Evolutionary conservation across 1,284 basidiomycete species (phyloP).

Genomic region (Rhodotorula sp.): DNA sequence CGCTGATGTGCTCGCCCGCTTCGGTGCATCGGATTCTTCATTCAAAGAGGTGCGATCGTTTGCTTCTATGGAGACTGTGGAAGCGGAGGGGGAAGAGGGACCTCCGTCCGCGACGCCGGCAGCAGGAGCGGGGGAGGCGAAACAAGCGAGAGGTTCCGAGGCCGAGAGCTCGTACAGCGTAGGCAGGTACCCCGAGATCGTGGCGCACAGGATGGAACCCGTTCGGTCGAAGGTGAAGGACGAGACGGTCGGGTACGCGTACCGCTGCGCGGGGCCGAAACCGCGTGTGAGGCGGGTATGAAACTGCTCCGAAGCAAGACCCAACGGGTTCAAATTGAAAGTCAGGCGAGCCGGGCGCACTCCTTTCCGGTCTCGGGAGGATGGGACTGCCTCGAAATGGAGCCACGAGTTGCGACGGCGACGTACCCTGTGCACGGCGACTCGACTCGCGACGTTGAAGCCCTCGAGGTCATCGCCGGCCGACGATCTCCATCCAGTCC

Average conservation of each 20-base stretch:
- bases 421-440: constrained; percentile 8
- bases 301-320: background rate
- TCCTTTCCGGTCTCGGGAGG: background rate
- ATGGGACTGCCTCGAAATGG: background rate
- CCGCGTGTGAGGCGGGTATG: background rate
- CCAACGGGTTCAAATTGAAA: no score
- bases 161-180: constrained; percentile 67
- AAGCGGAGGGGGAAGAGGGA: constrained; percentile 46
- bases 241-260: constrained; percentile 15
- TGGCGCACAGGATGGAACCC: constrained; percentile 20
- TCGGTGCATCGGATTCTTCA: constrained; percentile 33
- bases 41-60: constrained; percentile 34
- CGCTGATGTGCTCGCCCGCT: no score
- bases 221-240: constrained; percentile 53
- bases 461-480: background rate
- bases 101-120: background rate
- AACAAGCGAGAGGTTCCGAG: constrained; percentile 64
- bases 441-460: constrained; percentile 4
- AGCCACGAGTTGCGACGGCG: constrained; percentile 13
- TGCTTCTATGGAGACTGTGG: constrained; percentile 28
- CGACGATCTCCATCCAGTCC: constrained; percentile 62
- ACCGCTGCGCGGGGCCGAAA: background rate
- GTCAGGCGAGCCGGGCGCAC: background rate
- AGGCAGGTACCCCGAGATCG: constrained; percentile 54
- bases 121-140: constrained; percentile 41